Conservation (phyloP, 2,329 filamentous ascomycete species). For the Colletotrichum sp. region DNA sequence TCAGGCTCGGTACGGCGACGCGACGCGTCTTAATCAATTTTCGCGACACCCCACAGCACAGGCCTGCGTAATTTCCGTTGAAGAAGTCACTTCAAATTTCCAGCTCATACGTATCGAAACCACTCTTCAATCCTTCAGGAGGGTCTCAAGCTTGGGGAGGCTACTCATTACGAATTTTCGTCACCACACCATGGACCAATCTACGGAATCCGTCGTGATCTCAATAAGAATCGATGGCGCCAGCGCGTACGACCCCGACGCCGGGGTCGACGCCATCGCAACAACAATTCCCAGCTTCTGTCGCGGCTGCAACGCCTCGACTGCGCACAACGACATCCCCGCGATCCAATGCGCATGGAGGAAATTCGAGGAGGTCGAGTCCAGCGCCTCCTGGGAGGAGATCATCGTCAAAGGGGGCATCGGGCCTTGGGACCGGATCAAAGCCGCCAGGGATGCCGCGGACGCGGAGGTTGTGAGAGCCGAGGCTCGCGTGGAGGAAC, state of each 20-base stretch:
- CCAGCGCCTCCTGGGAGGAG: background rate
- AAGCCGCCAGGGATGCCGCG: background rate
- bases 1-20: background rate
- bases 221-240: background rate
- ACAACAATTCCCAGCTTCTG: background rate
- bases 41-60: background rate
- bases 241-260: background rate
- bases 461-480: background rate
- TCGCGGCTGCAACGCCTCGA: background rate
- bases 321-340: background rate
- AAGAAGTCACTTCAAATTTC: background rate
- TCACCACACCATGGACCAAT: accelerated
- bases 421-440: background rate
- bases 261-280: background rate
- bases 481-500: background rate
- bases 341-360: background rate
- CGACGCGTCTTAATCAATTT: background rate
- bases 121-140: background rate
- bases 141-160: background rate
- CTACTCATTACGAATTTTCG: accelerated
- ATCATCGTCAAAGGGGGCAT: background rate
- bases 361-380: background rate
- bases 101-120: background rate
- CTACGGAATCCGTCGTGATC: background rate
- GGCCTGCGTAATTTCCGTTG: background rate